These are phyloP conservation scores for Exophiala alcalophila DNA, from an alignment of 2,329 filamentous ascomycete genomes.

Conservation along the genomic window DNA sequence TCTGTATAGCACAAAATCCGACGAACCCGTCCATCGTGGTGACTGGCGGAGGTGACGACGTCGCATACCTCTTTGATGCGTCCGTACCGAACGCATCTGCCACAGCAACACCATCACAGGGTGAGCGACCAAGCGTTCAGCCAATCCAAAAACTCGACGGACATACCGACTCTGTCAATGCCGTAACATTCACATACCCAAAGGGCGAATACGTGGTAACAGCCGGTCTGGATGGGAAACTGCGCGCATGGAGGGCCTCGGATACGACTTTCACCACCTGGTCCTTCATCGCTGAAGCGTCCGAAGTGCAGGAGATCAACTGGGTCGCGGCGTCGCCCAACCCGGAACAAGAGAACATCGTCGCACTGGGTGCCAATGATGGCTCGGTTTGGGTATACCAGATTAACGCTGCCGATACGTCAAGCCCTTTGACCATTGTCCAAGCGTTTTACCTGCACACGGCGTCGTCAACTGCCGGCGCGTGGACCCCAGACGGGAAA, in stretches of 20 bases:
- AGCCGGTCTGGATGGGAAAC: slow-evolving; percentile 78
- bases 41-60: slow-evolving; percentile 82
- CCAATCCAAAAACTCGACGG: slow-evolving; percentile 76
- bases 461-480: slow-evolving; percentile 77
- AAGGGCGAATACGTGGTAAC: slow-evolving; percentile 81
- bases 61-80: slow-evolving; percentile 81
- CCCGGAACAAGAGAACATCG: slow-evolving; percentile 67
- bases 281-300: slow-evolving; percentile 70
- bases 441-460: slow-evolving; percentile 93
- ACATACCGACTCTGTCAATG: slow-evolving; percentile 87
- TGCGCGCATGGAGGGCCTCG: slow-evolving; percentile 65
- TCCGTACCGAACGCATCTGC: slow-evolving; percentile 63
- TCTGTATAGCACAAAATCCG: slow-evolving; percentile 92
- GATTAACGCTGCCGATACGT: slow-evolving; percentile 64
- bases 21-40: slow-evolving; percentile 72
- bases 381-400: slow-evolving; percentile 95
- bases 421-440: slow-evolving; percentile 70
- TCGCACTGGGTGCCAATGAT: slow-evolving; percentile 85
- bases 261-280: slow-evolving; percentile 51
- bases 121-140: slow-evolving; percentile 59
- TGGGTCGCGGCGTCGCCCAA: slow-evolving; percentile 79
- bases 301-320: slow-evolving; percentile 93
- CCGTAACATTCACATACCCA: slow-evolving; percentile 78
- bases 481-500: slow-evolving; percentile 84
- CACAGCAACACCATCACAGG: slow-evolving; percentile 59